These are phyloP conservation scores for Neodidymelliopsis sp. DNA, from an alignment of 2,329 filamentous ascomycete species.

Conservation along the genomic window DNA sequence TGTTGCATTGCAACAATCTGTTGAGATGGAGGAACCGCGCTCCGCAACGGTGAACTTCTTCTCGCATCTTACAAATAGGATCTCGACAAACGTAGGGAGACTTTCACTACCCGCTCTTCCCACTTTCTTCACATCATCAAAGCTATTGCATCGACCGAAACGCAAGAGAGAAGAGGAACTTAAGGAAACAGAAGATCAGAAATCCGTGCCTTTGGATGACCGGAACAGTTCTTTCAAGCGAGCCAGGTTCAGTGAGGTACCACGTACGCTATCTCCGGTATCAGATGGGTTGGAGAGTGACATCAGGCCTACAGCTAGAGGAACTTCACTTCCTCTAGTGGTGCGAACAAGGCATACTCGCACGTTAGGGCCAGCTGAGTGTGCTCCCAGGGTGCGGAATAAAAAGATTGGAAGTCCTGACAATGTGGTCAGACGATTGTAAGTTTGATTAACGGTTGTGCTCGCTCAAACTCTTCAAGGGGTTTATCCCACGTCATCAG, in stretches of 20 bases:
- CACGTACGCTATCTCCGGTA: background rate
- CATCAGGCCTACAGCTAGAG: background rate
- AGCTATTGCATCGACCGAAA: background rate
- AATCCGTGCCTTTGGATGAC: background rate
- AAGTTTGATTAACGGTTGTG: background rate
- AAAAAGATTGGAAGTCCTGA: background rate
- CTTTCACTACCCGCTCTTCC: background rate
- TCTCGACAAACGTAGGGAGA: background rate
- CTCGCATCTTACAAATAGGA: background rate
- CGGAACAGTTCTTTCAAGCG: background rate
- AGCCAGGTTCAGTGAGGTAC: background rate
- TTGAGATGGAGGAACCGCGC: too few relatives aligned
- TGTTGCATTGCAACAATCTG: background rate
- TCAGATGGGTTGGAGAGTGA: background rate
- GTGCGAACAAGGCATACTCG: background rate
- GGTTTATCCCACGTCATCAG: too few relatives aligned
- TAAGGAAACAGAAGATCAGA: background rate
- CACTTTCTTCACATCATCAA: background rate
- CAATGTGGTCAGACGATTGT: background rate
- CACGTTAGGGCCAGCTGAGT: background rate
- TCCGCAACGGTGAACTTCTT: background rate
- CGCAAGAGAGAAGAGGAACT: background rate
- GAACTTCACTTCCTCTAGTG: background rate
- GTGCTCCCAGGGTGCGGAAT: background rate
- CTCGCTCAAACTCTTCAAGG: too few relatives aligned